Evolutionary conservation across 2,329 filamentous ascomycete genomes (phyloP), one percentile per base, ranked within the genome.

Genomic region (Aspergillus viridinutans): DNA sequence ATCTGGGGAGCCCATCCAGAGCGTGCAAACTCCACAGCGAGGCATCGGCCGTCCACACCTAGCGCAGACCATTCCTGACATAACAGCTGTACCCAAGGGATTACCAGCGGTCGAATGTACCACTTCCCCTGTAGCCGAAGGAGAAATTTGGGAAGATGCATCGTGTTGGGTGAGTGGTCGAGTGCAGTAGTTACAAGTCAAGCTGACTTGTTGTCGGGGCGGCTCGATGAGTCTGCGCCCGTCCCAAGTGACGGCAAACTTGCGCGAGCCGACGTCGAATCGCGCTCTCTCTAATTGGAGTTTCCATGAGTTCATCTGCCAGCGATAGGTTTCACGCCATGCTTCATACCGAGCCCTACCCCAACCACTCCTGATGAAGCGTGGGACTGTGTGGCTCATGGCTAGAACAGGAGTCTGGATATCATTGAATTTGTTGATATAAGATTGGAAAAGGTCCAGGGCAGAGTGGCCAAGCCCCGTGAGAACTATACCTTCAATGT

Each of bases 21-120:
- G 71, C 65, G 81, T 81, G 64, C 85, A 88, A 10, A 88, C 75
- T 1, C 81, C 83, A 62, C 85, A 88, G 3, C 84, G 77, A 2
- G 85, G 85, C 78, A 87, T 81, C 62, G 84, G 83, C 1, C 82
- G 75, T n/a, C 81, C 82, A 65, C 85, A 88, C 51, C 81, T 81
- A 0, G 83, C 82, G 65, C 85, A 88, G 1, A 84, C 76, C 1
- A 83, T 83, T 1, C 84, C 79, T 9, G 74, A 71, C 71, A 75
- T 71, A 28, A 67, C 62, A 28, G 63, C 59, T 9, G 72, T 64
- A 1, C 72, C 72, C 20, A 71, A 67, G 4, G 73, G 75, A 58
- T 73, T 73, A 50, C 67, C 69, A 6, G 64, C 54, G 3, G 71
- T 74, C n/a, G 66, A 61, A 56, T 74, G 71, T 3, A 72, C 64